Evolutionary conservation across 2,329 filamentous ascomycete genomes (phyloP).

Genomic region (Penicillium sp.): DNA sequence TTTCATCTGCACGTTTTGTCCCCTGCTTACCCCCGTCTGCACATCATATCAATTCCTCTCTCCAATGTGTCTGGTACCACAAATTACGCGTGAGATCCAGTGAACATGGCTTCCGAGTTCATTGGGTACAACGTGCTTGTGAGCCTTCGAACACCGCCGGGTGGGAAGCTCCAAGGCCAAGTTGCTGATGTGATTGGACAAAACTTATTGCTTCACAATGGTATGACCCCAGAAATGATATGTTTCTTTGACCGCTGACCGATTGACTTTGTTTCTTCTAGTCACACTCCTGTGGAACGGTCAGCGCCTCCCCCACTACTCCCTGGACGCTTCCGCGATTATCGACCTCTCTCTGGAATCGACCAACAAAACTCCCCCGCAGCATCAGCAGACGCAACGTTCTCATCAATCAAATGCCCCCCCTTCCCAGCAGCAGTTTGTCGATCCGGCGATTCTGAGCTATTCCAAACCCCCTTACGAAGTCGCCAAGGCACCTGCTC

Average conservation of each 20-base stretch:
- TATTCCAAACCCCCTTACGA: constrained; percentile 45
- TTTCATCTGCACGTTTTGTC: constrained; percentile 9
- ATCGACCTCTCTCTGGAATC: constrained; percentile 50
- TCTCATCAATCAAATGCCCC: constrained; percentile 29
- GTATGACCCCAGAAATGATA: constrained; percentile 46
- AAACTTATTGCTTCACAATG: constrained; percentile 69
- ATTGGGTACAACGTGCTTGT: constrained; percentile 75
- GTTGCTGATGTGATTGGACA: constrained; percentile 69
- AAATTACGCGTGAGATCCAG: not conserved
- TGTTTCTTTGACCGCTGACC: not conserved
- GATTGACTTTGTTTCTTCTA: constrained; percentile 35
- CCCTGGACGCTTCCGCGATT: constrained; percentile 58
- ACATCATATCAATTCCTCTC: not conserved
- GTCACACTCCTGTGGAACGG: constrained; percentile 51
- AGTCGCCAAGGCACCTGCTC: constrained; percentile 11
- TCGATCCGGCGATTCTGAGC: constrained; percentile 82
- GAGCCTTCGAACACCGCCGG: constrained; percentile 64
- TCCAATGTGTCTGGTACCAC: not conserved
- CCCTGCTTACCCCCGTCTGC: not conserved
- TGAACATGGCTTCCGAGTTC: constrained; percentile 65
- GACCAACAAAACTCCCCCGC: constrained; percentile 14
- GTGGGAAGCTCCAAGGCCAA: constrained; percentile 65
- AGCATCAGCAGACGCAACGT: constrained; percentile 15
- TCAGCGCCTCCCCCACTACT: constrained; percentile 53
- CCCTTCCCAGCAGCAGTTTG: constrained; percentile 52